Evolutionary conservation across 345 rosid genomes (phyloP).

Genomic region (Hibiscus trionum): DNA sequence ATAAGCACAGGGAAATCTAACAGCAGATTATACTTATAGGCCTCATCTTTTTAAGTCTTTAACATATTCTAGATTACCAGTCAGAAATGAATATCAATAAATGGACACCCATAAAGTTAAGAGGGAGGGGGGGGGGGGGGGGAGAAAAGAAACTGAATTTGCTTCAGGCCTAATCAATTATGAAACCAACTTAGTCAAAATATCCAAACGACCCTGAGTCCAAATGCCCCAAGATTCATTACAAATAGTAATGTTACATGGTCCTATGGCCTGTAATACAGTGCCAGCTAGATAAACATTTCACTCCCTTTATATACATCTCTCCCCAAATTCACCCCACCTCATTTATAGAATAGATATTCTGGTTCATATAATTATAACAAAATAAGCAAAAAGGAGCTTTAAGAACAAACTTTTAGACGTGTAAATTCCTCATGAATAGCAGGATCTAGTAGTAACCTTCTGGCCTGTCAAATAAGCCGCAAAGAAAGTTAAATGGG

Average conservation of each 20-base stretch:
- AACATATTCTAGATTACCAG: not conserved
- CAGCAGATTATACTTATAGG: not conserved
- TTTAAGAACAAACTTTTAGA: constrained; percentile 46
- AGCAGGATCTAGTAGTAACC: constrained; percentile 89
- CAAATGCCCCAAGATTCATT: not conserved
- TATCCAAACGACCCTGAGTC: not conserved
- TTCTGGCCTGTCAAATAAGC: constrained; percentile 62
- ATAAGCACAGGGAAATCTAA: not conserved
- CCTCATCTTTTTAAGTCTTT: not conserved
- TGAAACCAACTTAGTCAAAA: not conserved
- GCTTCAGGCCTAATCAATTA: not conserved
- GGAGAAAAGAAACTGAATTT: not conserved
- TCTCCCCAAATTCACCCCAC: not conserved
- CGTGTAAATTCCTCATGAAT: constrained; percentile 94
- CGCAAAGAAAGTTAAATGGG: not conserved
- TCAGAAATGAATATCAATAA: not conserved
- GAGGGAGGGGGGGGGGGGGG: no score
- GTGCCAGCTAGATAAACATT: not conserved
- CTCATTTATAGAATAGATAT: not conserved
- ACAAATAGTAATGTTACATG: not conserved
- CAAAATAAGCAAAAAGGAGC: not conserved
- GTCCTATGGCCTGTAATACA: not conserved
- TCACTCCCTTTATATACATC: not conserved
- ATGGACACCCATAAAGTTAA: not conserved
- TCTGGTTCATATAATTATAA: not conserved